Conservation (phyloP, 192 early-diverging fungal genomes). For the Phlyctochytrium arcticum region DNA sequence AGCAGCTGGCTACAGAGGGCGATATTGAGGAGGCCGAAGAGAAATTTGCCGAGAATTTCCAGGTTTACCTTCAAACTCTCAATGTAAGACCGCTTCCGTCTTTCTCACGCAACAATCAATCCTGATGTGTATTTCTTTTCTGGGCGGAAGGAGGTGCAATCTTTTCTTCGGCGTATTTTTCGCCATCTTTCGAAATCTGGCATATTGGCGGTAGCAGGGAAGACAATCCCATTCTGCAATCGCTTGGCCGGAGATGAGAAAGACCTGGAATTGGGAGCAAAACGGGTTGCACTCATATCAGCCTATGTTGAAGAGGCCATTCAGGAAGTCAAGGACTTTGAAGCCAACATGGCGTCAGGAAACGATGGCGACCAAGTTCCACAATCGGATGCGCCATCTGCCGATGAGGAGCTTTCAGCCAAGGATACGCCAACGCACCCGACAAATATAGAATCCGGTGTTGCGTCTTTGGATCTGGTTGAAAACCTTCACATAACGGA, state of each 20-base stretch:
- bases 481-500: no score
- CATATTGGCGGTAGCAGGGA: slow-evolving; percentile 3
- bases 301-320: neutral
- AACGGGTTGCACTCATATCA: slow-evolving; percentile 11
- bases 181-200: neutral
- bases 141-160: neutral
- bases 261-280: slow-evolving; percentile 18
- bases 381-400: no score
- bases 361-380: no score
- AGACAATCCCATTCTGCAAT: slow-evolving; percentile 7
- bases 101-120: no score
- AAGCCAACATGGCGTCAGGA: no score
- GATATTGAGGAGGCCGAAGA: neutral
- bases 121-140: no score
- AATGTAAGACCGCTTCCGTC: neutral
- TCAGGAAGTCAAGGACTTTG: neutral
- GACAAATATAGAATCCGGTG: no score
- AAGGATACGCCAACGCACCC: no score
- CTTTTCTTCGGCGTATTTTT: neutral
- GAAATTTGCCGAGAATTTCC: neutral
- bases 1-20: neutral
- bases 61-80: neutral
- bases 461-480: no score
- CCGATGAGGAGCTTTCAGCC: no score
- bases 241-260: slow-evolving; percentile 24